Evolutionary conservation across 305 asterid species (phyloP).

Genomic region (Fraxinus latifolia): DNA sequence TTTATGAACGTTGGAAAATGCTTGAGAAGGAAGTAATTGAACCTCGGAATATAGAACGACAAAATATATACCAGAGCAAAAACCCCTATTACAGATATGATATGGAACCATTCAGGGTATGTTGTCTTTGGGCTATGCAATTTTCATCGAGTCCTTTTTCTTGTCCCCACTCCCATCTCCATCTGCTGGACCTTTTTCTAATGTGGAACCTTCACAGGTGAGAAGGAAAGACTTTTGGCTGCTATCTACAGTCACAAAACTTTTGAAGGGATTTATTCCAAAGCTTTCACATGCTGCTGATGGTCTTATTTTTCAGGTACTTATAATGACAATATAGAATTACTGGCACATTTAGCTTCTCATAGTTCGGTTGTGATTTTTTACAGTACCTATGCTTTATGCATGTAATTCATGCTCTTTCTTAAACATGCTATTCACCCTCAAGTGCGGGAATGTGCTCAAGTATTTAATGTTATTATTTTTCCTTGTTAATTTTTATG

Average conservation of each 20-base stretch:
- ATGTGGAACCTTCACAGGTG: constrained; percentile 53
- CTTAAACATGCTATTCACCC: neutral
- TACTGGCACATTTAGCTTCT: neutral
- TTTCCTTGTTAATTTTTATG: constrained; percentile 20
- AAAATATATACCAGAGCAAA: constrained; percentile 57
- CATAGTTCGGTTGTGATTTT: neutral
- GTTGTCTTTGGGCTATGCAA: constrained; percentile 22
- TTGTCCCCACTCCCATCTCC: neutral
- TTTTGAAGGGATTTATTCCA: constrained; percentile 84
- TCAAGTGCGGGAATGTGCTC: neutral
- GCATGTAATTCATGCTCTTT: neutral
- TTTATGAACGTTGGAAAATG: constrained; percentile 93
- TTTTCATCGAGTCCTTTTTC: constrained; percentile 24
- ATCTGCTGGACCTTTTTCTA: constrained; percentile 28
- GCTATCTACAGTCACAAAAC: constrained; percentile 85
- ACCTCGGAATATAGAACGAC: constrained; percentile 80
- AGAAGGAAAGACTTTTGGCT: constrained; percentile 95
- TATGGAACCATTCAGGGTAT: constrained; percentile 92
- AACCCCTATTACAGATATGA: constrained; percentile 83
- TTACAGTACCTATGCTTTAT: constrained; percentile 2
- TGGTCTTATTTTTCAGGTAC: constrained; percentile 97
- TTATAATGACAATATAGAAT: neutral
- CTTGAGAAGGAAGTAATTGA: constrained; percentile 89
- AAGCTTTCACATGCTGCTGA: constrained; percentile 94
- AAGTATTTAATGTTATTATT: constrained; percentile 1